Evolutionary conservation across 495 filamentous ascomycete genomes (phyloP).

Genomic region (Margaritispora aquatica): DNA sequence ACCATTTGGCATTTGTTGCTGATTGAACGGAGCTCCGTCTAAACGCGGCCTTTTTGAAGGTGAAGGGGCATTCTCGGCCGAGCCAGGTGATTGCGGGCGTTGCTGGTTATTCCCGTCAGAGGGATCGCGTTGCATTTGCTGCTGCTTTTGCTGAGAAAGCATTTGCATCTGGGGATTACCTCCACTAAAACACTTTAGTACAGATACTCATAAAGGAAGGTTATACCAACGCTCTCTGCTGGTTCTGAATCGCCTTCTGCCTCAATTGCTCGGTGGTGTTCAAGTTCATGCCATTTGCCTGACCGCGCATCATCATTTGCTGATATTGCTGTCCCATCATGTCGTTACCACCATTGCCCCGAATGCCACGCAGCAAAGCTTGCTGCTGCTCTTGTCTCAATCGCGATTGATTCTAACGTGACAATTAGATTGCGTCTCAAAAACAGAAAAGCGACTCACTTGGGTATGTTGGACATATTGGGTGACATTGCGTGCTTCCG

Average conservation of each 20-base stretch:
- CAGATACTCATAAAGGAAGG: not conserved
- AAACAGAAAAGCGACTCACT: slow-evolving; percentile 40
- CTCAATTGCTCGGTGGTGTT: slow-evolving; percentile 49
- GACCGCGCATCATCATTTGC: slow-evolving; percentile 50
- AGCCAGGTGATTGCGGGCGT: slow-evolving; percentile 73
- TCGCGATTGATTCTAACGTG: slow-evolving; percentile 53
- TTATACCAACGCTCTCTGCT: slow-evolving; percentile 56
- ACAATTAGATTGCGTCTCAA: slow-evolving; percentile 3
- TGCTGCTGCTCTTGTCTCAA: slow-evolving; percentile 61
- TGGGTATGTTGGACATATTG: slow-evolving; percentile 77
- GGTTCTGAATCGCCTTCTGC: slow-evolving; percentile 74
- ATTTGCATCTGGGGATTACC: slow-evolving; percentile 67
- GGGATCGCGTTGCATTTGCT: slow-evolving; percentile 77
- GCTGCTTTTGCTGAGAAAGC: slow-evolving; percentile 52
- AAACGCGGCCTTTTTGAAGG: slow-evolving; percentile 89
- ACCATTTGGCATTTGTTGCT: slow-evolving; percentile 65
- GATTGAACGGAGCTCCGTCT: slow-evolving; percentile 65
- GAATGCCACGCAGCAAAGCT: slow-evolving; percentile 61
- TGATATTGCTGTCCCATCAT: slow-evolving; percentile 36
- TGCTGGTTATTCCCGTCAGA: slow-evolving; percentile 80
- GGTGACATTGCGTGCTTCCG: slow-evolving; percentile 35
- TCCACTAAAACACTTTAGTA: slow-evolving; percentile 23
- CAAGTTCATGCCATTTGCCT: slow-evolving; percentile 44
- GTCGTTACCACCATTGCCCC: slow-evolving; percentile 38
- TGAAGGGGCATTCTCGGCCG: slow-evolving; percentile 82